Base-by-base conservation (phyloP, 768 basidiomycete genomes). In the Xerocomus spinulosus region DNA sequence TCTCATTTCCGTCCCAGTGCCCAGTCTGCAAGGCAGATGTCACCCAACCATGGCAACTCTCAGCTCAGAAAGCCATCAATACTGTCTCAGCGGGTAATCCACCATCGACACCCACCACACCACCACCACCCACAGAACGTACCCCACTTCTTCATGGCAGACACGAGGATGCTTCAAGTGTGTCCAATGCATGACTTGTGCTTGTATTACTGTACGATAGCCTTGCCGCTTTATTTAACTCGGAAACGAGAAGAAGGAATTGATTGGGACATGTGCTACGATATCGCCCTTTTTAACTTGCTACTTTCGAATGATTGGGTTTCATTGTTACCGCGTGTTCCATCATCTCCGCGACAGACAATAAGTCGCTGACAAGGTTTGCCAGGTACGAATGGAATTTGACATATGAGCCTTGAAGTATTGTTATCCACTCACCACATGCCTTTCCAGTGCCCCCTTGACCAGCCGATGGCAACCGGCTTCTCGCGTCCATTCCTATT, bases 21-120 rank as follows among this genome's bases (percentile, higher is more conserved):
- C 92, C 92, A 5, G 76, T 93, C 3, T 96, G 92, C 71, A 91
- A 94, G 66, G 83, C 88, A 41, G 92, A 96, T 61, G 91, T 96
- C 40, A 95, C 92, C 1, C 79, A 81, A 51, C 79, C 82, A 10
- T 68, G 66, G 51, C 59, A 62, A 6, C 58, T 58, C 29, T 54
- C 48, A n/a, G 17, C 32, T 9, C 39, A 52, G 41, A 59, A 61
- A 33, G 8, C 42, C 5, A 39, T 53, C 25, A 42, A 39, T 33
- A n/a, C 52, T 1, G 2, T 48, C 25, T 20, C 57, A 9, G 42
- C 43, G 9, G 45, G 53, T 6, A 20, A 51, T 28, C 50, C 12
- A 7, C 41, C 42, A 17, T 39, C 59, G 4, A 26, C 56, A 5
- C 46, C 52, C 32, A 12, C 59, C 54, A 33, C 56, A 29, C 51